These are phyloP conservation scores for Afroboletus lepidellus DNA, from an alignment of 1,284 basidiomycete species.

Conservation along the genomic window DNA sequence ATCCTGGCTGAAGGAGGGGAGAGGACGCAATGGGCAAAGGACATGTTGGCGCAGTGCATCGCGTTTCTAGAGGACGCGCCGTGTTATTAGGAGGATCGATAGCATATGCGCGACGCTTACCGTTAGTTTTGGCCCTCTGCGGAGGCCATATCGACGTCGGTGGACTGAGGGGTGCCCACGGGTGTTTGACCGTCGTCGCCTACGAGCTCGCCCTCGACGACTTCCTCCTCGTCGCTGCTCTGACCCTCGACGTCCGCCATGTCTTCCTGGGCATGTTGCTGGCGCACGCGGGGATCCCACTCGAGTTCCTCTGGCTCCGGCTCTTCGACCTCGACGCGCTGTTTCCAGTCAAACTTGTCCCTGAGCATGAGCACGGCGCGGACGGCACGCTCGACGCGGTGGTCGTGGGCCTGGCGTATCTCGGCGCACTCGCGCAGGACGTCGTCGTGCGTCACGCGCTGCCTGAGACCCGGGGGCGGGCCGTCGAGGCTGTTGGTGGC, in stretches of 20 bases:
- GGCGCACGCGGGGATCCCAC: conserved; percentile 53
- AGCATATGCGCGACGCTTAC: background rate
- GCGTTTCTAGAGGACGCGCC: conserved; percentile 47
- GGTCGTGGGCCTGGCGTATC: conserved; percentile 67
- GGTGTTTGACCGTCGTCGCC: conserved; percentile 33
- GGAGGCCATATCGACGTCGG: conserved; percentile 27
- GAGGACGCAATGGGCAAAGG: conserved; percentile 43
- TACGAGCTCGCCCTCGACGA: conserved; percentile 35
- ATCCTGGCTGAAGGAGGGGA: conserved; percentile 40
- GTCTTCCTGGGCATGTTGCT: conserved; percentile 28
- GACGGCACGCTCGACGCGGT: conserved; percentile 66
- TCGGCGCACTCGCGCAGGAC: conserved; percentile 64
- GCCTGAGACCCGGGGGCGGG: conserved; percentile 21
- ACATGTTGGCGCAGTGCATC: conserved; percentile 38
- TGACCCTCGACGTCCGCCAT: conserved; percentile 42
- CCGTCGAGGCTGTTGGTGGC: conserved; percentile 43
- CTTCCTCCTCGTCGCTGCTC: conserved; percentile 37
- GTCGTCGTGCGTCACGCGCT: conserved; percentile 37
- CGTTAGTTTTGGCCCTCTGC: conserved; percentile 1
- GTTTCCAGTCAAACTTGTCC: conserved; percentile 77
- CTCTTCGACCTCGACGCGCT: conserved; percentile 66
- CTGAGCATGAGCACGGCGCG: conserved; percentile 68
- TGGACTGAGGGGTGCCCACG: conserved; percentile 9
- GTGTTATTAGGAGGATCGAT: conserved; percentile 36
- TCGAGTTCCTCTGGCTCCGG: conserved; percentile 74